Percentiles rank a stretch among this genome's conserved stretches.
These are phyloP conservation scores for Neofusicoccum sp. DNA, from an alignment of 2,329 filamentous ascomycete genomes.

Conservation along the genomic window DNA sequence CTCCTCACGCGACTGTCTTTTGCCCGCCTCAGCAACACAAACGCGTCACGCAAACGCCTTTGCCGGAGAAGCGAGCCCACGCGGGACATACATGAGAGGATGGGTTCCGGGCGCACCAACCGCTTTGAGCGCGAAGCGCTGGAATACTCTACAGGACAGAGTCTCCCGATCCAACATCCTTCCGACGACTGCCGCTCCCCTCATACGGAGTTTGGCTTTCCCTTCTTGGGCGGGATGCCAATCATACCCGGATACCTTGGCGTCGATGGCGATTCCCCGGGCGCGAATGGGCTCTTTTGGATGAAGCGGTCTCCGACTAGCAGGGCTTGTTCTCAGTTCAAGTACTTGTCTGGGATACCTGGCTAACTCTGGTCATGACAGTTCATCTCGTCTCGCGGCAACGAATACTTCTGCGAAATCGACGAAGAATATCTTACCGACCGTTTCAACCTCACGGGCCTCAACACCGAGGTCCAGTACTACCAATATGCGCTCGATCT, in stretches of 20 bases:
- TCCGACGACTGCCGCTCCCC: neutral
- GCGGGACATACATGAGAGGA: neutral
- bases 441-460: conserved; percentile 93
- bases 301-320: neutral
- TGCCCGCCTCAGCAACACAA: neutral
- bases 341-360: neutral
- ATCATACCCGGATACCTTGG: neutral
- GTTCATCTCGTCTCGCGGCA: conserved; percentile 97
- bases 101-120: neutral
- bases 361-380: conserved; percentile 40
- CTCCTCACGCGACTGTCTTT: neutral
- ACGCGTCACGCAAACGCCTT: neutral
- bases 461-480: conserved; percentile 97
- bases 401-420: conserved; percentile 99
- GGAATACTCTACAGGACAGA: neutral
- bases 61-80: neutral
- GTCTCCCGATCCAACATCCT: neutral
- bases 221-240: neutral
- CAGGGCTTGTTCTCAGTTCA: neutral
- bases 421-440: conserved; percentile 98
- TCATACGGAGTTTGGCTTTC: neutral
- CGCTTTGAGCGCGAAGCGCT: neutral
- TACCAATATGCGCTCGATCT: conserved; percentile 98
- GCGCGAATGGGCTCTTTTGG: neutral
- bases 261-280: neutral